Percentiles rank a stretch among this genome's conserved stretches.
These are phyloP conservation scores for Irpex sp. DNA, from an alignment of 1,284 basidiomycete species.

Conservation along the genomic window DNA sequence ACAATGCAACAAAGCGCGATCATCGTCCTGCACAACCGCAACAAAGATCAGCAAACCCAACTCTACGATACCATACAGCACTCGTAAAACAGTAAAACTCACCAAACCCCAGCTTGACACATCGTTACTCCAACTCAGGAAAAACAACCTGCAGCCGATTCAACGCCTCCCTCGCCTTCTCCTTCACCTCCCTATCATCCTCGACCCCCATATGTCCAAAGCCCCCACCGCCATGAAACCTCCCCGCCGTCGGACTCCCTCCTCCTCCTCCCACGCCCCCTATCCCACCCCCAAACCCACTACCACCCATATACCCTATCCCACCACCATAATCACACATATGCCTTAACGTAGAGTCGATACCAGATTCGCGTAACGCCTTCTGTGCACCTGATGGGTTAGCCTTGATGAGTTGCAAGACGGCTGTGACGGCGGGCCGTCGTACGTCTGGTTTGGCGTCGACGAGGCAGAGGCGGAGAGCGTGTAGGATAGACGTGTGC, in stretches of 20 bases:
- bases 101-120: neutral
- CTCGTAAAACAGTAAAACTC: too few species aligned
- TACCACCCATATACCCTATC: constrained; percentile 8
- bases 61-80: too few species aligned
- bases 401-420: constrained; percentile 46
- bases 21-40: too few species aligned
- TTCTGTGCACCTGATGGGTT: constrained; percentile 29
- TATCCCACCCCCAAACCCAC: constrained; percentile 42
- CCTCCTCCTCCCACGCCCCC: constrained; percentile 2
- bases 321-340: constrained; percentile 49
- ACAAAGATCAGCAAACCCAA: too few species aligned
- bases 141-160: neutral
- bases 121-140: neutral
- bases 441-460: constrained; percentile 54
- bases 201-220: constrained; percentile 30
- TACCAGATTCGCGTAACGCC: constrained; percentile 39
- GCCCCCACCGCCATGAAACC: constrained; percentile 2
- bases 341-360: constrained; percentile 40
- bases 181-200: constrained; percentile 55
- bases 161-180: constrained; percentile 49
- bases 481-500: constrained; percentile 45
- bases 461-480: constrained; percentile 52
- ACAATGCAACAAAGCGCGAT: too few species aligned
- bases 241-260: constrained; percentile 26
- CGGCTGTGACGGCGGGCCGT: constrained; percentile 54